A percentile compares a stretch with the other conserved stretches of the same genome.
phyloP scores from a whole-genome alignment of 768 basidiomycete genomes.

The Lactifluus piperatus region DNA sequence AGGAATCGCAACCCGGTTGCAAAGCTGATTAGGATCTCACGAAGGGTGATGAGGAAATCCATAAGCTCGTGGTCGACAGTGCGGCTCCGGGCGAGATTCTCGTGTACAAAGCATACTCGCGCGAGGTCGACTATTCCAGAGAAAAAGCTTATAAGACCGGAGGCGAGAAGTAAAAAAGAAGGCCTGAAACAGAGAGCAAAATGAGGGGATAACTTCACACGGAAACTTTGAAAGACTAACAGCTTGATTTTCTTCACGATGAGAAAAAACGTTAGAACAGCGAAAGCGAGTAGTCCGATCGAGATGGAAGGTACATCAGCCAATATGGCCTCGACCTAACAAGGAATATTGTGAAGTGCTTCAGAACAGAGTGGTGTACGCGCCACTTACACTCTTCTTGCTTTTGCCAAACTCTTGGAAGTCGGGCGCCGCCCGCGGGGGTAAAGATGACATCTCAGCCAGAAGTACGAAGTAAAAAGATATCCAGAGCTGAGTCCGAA shows the following conservation, averaged over 20 bases:
- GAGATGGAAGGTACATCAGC: constrained; percentile 25
- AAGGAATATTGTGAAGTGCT: background rate
- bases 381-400: constrained; percentile 1
- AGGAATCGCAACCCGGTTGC: constrained; percentile 52
- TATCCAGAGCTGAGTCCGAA: background rate
- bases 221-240: constrained; percentile 5
- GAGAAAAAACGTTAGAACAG: constrained; percentile 24
- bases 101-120: constrained; percentile 36
- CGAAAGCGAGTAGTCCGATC: constrained; percentile 26
- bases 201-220: background rate
- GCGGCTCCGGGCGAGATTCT: background rate
- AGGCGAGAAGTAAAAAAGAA: constrained; percentile 43
- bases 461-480: background rate
- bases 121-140: constrained; percentile 57
- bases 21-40: constrained; percentile 51
- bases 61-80: constrained; percentile 25
- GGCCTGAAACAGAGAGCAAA: constrained; percentile 23
- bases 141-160: constrained; percentile 51
- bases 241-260: constrained; percentile 19
- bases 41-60: constrained; percentile 36
- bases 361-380: background rate
- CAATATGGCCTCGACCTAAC: constrained; percentile 21
- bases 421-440: background rate
- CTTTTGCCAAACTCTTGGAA: background rate
- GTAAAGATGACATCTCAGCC: background rate